phyloP scores from a whole-genome alignment of 1,284 basidiomycete species.

The Papiliotrema laurentii region DNA sequence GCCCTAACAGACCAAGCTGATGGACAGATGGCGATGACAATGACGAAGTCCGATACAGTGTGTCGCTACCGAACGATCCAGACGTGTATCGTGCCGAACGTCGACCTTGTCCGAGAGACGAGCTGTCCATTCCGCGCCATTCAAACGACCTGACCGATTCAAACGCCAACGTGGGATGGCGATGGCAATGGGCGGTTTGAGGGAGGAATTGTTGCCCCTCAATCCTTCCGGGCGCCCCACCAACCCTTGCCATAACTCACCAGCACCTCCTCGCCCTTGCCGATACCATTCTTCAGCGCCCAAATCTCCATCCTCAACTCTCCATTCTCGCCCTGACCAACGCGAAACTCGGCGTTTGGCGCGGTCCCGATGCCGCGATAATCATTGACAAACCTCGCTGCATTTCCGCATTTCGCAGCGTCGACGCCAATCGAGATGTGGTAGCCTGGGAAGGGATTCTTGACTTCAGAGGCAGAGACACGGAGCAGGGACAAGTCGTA shows the following conservation, averaged over 20 bases:
- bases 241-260: slow-evolving; percentile 92
- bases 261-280: slow-evolving; percentile 77
- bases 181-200: slow-evolving; percentile 19
- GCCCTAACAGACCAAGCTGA: neutral
- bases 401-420: slow-evolving; percentile 71
- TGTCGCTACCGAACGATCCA: neutral
- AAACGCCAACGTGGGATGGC: slow-evolving; percentile 12
- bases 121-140: neutral
- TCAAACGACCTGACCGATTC: neutral
- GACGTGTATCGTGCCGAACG: slow-evolving; percentile 5
- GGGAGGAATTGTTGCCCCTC: slow-evolving; percentile 4
- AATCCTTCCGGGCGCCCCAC: slow-evolving; percentile 57
- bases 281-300: slow-evolving; percentile 58
- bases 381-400: slow-evolving; percentile 82
- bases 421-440: slow-evolving; percentile 56
- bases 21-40: neutral
- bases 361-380: slow-evolving; percentile 64
- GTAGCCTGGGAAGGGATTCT: slow-evolving; percentile 24
- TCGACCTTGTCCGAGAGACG: slow-evolving; percentile 8
- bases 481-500: slow-evolving; percentile 81
- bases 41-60: neutral
- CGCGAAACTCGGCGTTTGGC: slow-evolving; percentile 69
- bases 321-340: slow-evolving; percentile 56
- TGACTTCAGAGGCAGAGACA: slow-evolving; percentile 21
- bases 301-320: slow-evolving; percentile 73